phyloP scores from a whole-genome alignment of 2,329 filamentous ascomycete genomes.

The Botrytis deweyae region DNA sequence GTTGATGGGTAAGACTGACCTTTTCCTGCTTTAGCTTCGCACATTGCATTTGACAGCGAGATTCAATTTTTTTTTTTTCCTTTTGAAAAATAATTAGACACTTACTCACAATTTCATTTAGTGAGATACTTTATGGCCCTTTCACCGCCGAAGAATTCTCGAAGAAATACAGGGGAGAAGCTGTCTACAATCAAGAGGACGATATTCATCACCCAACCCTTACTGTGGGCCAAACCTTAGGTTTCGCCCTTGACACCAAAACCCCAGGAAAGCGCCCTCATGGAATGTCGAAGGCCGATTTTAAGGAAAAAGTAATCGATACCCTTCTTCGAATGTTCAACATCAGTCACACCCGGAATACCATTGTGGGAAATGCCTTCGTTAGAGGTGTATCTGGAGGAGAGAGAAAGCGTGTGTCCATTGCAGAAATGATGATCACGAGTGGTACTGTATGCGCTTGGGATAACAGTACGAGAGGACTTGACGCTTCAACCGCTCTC shows the following conservation, averaged over 20 bases:
- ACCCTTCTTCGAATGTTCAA: conserved; percentile 89
- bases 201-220: conserved; percentile 81
- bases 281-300: conserved; percentile 69
- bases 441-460: conserved; percentile 72
- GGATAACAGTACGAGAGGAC: conserved; percentile 79
- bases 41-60: neutral
- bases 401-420: conserved; percentile 76
- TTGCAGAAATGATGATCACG: conserved; percentile 73
- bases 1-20: conserved; percentile 37
- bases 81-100: neutral
- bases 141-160: conserved; percentile 69
- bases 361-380: conserved; percentile 79
- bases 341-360: conserved; percentile 83
- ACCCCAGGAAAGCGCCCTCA: conserved; percentile 76
- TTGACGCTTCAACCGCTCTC: conserved; percentile 75
- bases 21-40: neutral
- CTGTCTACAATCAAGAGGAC: conserved; percentile 83
- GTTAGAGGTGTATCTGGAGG: conserved; percentile 69
- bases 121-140: conserved; percentile 75
- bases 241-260: conserved; percentile 82
- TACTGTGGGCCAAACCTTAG: conserved; percentile 83
- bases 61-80: neutral
- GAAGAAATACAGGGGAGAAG: conserved; percentile 74
- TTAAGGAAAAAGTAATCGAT: conserved; percentile 73
- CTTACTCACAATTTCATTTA: conserved; percentile 38